Base-by-base conservation (phyloP, 2,329 filamentous ascomycete genomes). In the Chaetoscypha palmicola region DNA sequence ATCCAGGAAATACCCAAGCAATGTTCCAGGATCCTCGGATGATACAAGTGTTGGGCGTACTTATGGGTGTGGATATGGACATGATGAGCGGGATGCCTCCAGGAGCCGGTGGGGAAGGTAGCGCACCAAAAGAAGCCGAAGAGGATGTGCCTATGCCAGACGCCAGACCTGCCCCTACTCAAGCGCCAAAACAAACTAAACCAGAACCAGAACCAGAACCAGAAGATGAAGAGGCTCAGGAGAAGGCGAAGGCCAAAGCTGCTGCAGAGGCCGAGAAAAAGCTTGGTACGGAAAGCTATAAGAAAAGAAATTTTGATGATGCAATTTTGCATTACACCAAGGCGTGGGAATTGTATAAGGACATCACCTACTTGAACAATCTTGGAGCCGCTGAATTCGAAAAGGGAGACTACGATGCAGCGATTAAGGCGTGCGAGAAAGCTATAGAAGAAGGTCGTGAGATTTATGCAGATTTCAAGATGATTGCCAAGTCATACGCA, bases 311-410 rank as follows among this genome's bases (percentile, higher is more conserved):
- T 63, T 96, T 98, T 56, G 92, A 97, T 59, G 81, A 85, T 61
- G 92, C 92, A 39, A 96, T 98, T 59, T 79, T 82, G 62, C 88
- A 98, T 71, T 98, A 98, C 73, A 77, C 67, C 64, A 94, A 94
- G 66, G 92, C 92, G 0, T 98, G 92, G 92, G 90, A 95, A 47
- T 67, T 86, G 30, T 75, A 87, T 77, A 92, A 96, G 74, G 92
- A 98, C 60, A 94, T 98, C 60, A 92, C 91, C 12, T 98, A 98
- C 68, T 76, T 97, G 48, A 98, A 94, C 72, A 98, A 98, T 68
- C 76, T 94, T 23, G 88, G 89, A 48, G 92, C 92, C 3, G 92
- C 91, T 48, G 80, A 94, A 60, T 97, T 90, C 58, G 92, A 98
- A 67, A 96, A 97, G 74, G 90, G 89, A 45, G 92, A 97, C 63